Base-by-base conservation (phyloP, 352 stramenopile species). In the Pythium aristosporum region DNA sequence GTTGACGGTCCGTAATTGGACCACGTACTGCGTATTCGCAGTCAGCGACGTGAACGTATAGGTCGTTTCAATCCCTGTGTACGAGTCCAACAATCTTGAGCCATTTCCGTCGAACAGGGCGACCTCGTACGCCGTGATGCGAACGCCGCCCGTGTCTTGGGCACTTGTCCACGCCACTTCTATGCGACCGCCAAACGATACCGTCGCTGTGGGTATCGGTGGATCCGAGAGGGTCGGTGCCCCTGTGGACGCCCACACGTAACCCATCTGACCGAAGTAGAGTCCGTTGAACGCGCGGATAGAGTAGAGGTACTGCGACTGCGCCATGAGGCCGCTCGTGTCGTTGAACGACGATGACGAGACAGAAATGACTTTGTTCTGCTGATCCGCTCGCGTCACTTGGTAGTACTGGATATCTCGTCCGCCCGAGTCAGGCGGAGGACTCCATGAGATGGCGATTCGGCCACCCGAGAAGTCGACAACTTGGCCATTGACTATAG, bases 221-320 rank as follows among this genome's bases (percentile, higher is more conserved):
- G 74, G 36, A n/a, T 74, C 63, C 21, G 82, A 63, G 20, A 69
- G 5, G 2, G 73, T 74, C 18, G 76, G 68, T 0, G 36, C 28
- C 0, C 66, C 68, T 1, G 82, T 85, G 0, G 5, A 46, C 5
- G 58, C 57, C 6, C 5, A 32, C 0, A 65, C 21, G 46, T 47
- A 69, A 0, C 18, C 23, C 1, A 57, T 5, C 4, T 60, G 30
- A 0, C 75, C 71, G 3, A 48, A 56, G 10, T 71, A 75, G 4
- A 80, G 25, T 1, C 67, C 75, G 28, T 90, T 92, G 37, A 77
- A 83, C 9, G 79, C 74, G 0, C 63, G 63, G 16, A 92, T 56
- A 0, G 57, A 64, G 41, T 87, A 92, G 0, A 36, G 25, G 57
- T 89, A 89, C 25, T 23, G 16, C 1, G 60, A 71, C 5, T 23